Conservation (phyloP, 1,139 yeast species). For the Saccharomyces hybrid region DNA sequence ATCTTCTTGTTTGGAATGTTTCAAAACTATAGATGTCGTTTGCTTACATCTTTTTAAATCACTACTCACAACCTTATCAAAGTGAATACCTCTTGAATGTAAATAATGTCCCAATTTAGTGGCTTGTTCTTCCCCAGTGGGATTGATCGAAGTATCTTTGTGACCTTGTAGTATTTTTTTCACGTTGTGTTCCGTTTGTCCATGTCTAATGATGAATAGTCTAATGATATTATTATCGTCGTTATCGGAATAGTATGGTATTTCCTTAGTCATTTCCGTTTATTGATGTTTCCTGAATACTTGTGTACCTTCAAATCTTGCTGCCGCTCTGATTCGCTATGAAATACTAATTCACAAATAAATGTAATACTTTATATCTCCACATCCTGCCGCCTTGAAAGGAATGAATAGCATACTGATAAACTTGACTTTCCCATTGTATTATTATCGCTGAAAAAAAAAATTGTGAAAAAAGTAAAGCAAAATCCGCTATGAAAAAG, state of each 20-base stretch:
- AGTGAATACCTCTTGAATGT: conserved; percentile 13
- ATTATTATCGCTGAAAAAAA: not conserved
- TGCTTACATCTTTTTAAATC: conserved; percentile 56
- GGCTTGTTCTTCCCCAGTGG: conserved; percentile 52
- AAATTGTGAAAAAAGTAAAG: not conserved
- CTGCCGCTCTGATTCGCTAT: not conserved
- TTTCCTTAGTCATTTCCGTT: conserved; percentile 14
- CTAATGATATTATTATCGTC: conserved; percentile 39
- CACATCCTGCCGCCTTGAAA: not conserved
- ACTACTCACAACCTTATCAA: conserved; percentile 51
- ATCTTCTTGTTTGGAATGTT: conserved; percentile 11
- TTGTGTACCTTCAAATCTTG: not conserved
- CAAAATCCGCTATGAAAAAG: not conserved
- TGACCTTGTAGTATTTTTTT: conserved; percentile 71
- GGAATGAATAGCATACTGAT: not conserved
- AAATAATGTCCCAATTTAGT: conserved; percentile 38
- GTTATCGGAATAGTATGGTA: conserved; percentile 21
- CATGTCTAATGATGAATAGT: conserved; percentile 65
- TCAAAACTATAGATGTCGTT: conserved; percentile 40
- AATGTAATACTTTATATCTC: not conserved
- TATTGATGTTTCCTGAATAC: not conserved
- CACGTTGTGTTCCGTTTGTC: conserved; percentile 68
- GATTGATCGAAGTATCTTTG: conserved; percentile 49
- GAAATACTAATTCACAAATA: not conserved
- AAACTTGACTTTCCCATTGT: not conserved